These are phyloP conservation scores for Daldinia vernicosa DNA, from an alignment of 495 filamentous ascomycete species.

Conservation along the genomic window DNA sequence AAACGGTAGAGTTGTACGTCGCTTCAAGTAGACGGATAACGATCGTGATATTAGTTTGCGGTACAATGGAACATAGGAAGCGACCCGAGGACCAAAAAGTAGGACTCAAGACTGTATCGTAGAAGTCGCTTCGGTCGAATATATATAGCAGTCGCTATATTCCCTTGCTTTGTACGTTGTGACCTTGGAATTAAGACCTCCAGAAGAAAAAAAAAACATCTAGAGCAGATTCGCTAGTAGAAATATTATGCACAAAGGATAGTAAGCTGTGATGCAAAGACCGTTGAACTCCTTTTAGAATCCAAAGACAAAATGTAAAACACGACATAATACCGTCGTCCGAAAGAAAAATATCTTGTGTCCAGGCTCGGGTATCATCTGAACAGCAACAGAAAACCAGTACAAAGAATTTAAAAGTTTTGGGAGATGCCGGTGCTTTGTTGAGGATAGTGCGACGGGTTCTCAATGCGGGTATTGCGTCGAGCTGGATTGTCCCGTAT, in stretches of 20 bases:
- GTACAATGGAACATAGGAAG: slow-evolving; percentile 7
- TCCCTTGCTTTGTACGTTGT: slow-evolving; percentile 14
- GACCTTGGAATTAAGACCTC: slow-evolving; percentile 26
- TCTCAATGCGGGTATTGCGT: slow-evolving; percentile 93
- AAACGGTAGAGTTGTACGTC: slow-evolving; percentile 2
- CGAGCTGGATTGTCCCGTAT: slow-evolving; percentile 93
- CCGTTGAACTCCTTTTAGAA: slow-evolving; percentile 36
- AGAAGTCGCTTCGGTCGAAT: slow-evolving; percentile 23
- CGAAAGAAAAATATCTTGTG: slow-evolving; percentile 20
- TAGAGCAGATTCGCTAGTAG: slow-evolving; percentile 17
- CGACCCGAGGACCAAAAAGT: slow-evolving; percentile 9
- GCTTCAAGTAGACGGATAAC: not conserved
- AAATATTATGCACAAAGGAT: slow-evolving; percentile 39
- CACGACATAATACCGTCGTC: slow-evolving; percentile 29
- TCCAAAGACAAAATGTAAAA: slow-evolving; percentile 23
- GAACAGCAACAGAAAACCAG: slow-evolving; percentile 28
- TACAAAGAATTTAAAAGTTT: slow-evolving; percentile 74
- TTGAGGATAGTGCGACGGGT: slow-evolving; percentile 82
- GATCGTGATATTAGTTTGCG: slow-evolving; percentile 25
- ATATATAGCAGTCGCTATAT: slow-evolving; percentile 28
- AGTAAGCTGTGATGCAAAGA: slow-evolving; percentile 31
- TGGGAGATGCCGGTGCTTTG: slow-evolving; percentile 98
- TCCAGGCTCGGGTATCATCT: slow-evolving; percentile 42
- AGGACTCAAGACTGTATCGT: not conserved
- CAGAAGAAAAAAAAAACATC: slow-evolving; percentile 8